phyloP scores from a whole-genome alignment of 2,329 filamentous ascomycete species.

The Madurella mycetomatis region DNA sequence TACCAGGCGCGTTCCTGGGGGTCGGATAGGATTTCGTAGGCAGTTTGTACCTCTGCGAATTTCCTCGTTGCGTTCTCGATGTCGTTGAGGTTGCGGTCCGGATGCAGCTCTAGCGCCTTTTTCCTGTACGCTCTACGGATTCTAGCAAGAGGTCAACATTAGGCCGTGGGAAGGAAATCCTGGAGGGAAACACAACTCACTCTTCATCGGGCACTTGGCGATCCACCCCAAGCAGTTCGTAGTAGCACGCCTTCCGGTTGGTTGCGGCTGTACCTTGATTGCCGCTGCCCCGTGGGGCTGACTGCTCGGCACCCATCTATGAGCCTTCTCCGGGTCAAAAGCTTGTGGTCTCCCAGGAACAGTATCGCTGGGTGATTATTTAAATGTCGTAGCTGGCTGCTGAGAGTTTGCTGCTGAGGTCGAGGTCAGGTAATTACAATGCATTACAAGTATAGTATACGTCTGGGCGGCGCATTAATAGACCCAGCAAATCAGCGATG shows the following conservation, averaged over 20 bases:
- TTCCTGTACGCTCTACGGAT: constrained; percentile 90
- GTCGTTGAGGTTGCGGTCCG: constrained; percentile 87
- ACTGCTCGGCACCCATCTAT: constrained; percentile 54
- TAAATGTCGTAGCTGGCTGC: too few relatives aligned
- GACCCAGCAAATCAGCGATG: too few relatives aligned
- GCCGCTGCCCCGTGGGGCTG: constrained; percentile 36
- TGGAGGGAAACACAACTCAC: constrained; percentile 40
- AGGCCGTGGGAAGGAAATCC: too few relatives aligned
- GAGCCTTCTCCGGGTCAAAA: too few relatives aligned
- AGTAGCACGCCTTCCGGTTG: constrained; percentile 68
- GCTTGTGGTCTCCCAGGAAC: too few relatives aligned
- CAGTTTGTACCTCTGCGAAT: constrained; percentile 89
- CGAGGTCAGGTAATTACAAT: too few relatives aligned
- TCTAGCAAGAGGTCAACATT: constrained; percentile 38
- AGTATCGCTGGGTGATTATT: too few relatives aligned
- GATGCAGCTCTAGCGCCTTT: constrained; percentile 90
- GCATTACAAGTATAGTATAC: too few relatives aligned
- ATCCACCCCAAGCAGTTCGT: constrained; percentile 74
- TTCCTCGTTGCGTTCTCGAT: constrained; percentile 75
- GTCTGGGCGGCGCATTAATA: too few relatives aligned
- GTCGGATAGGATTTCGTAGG: constrained; percentile 94
- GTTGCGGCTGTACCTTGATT: constrained; percentile 23
- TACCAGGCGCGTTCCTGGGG: constrained; percentile 97
- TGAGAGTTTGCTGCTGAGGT: too few relatives aligned
- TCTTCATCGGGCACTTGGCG: constrained; percentile 75